Conservation (phyloP, 2,329 filamentous ascomycete species). For the Trichoderma sp. region DNA sequence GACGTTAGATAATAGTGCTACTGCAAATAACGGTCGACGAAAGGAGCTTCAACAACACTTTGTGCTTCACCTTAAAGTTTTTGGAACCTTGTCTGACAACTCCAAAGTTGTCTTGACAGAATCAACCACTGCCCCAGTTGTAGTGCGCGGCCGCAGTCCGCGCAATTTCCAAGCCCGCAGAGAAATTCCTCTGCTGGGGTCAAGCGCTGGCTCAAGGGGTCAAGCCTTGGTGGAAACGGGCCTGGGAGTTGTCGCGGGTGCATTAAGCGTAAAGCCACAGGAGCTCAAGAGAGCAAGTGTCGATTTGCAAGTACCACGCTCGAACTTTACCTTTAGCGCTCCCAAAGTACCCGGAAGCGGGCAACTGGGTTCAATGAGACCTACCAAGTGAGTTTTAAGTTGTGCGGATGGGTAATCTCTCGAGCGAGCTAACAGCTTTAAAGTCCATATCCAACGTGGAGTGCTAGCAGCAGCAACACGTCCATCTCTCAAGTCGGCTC, state of each 20-base stretch:
- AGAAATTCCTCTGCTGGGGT: slow-evolving; percentile 82
- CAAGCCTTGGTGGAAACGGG: slow-evolving; percentile 70
- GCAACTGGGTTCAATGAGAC: slow-evolving; percentile 56
- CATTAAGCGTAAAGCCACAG: slow-evolving; percentile 56
- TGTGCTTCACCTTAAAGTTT: slow-evolving; percentile 81
- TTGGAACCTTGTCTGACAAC: slow-evolving; percentile 82
- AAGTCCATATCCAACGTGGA: slow-evolving; percentile 63
- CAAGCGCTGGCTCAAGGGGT: slow-evolving; percentile 73
- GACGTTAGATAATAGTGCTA: slow-evolving; percentile 60
- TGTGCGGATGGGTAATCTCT: background rate
- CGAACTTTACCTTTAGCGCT: slow-evolving; percentile 60
- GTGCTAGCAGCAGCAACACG: slow-evolving; percentile 45
- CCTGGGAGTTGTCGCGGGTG: slow-evolving; percentile 60
- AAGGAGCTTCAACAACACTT: slow-evolving; percentile 98
- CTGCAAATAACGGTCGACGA: slow-evolving; percentile 90
- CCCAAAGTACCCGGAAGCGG: slow-evolving; percentile 55
- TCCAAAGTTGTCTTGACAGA: slow-evolving; percentile 79
- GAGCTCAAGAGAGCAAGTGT: slow-evolving; percentile 52
- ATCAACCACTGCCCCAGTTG: slow-evolving; percentile 84
- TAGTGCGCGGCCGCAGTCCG: slow-evolving; percentile 89
- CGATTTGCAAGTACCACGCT: slow-evolving; percentile 58
- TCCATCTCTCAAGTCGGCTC: slow-evolving; percentile 53
- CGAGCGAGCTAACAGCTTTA: background rate
- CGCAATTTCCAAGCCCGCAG: slow-evolving; percentile 94
- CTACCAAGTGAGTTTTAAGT: slow-evolving; percentile 54